phyloP scores from a whole-genome alignment of 1,284 basidiomycete species.

The Rhodotorula sp. region DNA sequence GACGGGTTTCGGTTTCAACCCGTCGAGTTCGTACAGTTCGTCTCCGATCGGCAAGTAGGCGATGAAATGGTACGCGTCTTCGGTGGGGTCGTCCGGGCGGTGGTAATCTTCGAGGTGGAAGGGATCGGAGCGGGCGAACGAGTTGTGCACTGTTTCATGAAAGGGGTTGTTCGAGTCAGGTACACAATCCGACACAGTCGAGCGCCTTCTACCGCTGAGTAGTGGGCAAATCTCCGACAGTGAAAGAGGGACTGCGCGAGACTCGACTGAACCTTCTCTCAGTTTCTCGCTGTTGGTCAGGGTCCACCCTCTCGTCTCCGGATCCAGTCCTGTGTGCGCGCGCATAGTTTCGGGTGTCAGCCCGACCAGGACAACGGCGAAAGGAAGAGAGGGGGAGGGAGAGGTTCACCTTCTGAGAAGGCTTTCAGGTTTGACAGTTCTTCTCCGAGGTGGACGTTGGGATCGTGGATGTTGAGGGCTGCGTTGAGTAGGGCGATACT shows the following conservation, averaged over 20 bases:
- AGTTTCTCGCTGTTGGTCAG: conserved; percentile 72
- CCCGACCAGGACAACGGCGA: too few relatives aligned
- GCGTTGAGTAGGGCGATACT: conserved; percentile 82
- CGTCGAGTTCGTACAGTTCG: conserved; percentile 80
- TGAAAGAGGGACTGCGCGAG: too few relatives aligned
- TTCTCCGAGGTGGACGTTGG: conserved; percentile 61
- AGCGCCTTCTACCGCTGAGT: too few relatives aligned
- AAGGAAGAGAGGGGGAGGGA: too few relatives aligned
- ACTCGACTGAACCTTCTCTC: conserved; percentile 38
- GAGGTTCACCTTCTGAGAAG: conserved; percentile 61
- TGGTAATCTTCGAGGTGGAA: conserved; percentile 52
- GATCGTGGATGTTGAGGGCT: conserved; percentile 70
- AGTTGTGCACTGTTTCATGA: conserved; percentile 65
- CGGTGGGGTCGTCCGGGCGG: conserved; percentile 25
- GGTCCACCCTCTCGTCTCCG: conserved; percentile 69
- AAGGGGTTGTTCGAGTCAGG: background rate
- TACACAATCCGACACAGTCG: too few relatives aligned
- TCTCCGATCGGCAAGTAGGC: conserved; percentile 79
- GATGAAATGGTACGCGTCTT: conserved; percentile 88
- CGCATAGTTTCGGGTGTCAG: too few relatives aligned
- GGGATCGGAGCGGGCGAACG: conserved; percentile 72
- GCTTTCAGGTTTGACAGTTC: conserved; percentile 70
- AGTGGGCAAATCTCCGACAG: conserved; percentile 45
- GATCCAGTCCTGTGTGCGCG: conserved; percentile 37
- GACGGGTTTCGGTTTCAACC: conserved; percentile 73